Base-by-base conservation (phyloP, 768 basidiomycete species). In the Russula sp. region DNA sequence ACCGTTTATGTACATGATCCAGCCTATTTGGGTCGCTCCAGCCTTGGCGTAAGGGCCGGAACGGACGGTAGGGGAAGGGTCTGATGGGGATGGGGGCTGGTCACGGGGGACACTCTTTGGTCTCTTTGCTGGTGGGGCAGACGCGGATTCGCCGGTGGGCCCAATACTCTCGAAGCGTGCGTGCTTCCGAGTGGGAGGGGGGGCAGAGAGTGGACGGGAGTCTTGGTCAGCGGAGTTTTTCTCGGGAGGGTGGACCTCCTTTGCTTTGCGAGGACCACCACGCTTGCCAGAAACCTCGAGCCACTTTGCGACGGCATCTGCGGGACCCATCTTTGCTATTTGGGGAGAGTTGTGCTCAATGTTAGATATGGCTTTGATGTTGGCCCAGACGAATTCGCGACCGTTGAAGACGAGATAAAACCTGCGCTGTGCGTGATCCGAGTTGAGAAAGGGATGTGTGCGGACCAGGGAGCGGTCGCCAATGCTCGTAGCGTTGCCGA, bases 321-420 rank as follows among this genome's bases (percentile, higher is more conserved):
- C 58, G 5, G 58, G 53, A 10, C 63, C 63, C 47, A 64, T 51
- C 14, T n/a, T 51, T 16, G 22, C 54, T 2, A 59, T 37, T 13
- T 55, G 48, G 3, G 54, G 4, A n/a, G n/a, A 11, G 35, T 22
- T 14, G 47, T 60, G 58, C 22, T 50, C 18, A 49, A 64, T 31
- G 58, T 44, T 50, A 22, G 63, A 64, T 42, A 64, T 31, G 1
- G n/a, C 53, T 22, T 64, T 64, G 34, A 55, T 37, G n/a, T 64
- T 64, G 18, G 58, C 53, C 63, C 63, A 64, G 6, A 54, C 44
- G 14, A 55, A 64, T 3, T 64, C 53, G 34, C 14, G 16, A 11
- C 63, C 63, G 14, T 64, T 64, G 34, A 59, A 64, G 1, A 55
- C 47, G 58, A 64, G 63, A 20, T 49, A 64, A n/a, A 64, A 64